phyloP scores from a whole-genome alignment of 805 yeast species.

The Wickerhamomyces tratensis region DNA sequence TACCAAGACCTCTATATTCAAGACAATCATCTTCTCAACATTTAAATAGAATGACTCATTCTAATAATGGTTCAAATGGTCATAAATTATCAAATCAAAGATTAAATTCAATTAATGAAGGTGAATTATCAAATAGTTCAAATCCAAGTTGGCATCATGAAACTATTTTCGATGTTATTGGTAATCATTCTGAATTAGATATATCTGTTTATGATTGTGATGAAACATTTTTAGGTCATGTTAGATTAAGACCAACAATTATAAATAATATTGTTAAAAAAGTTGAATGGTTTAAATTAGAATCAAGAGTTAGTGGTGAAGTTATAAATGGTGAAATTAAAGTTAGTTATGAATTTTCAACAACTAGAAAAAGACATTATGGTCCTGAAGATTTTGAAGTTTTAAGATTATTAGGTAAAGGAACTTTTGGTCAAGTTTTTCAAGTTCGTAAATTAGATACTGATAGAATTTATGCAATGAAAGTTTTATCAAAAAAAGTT shows the following conservation, averaged over 20 bases:
- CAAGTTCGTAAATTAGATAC: conserved; percentile 92
- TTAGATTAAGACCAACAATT: conserved; percentile 56
- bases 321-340: conserved; percentile 69
- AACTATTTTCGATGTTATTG: conserved; percentile 86
- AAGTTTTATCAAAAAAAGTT: conserved; percentile 86
- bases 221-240: conserved; percentile 83
- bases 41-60: conserved; percentile 19
- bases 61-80: conserved; percentile 4
- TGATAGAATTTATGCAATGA: conserved; percentile 92
- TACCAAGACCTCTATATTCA: conserved; percentile 29
- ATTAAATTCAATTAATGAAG: conserved; percentile 5
- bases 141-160: conserved; percentile 90
- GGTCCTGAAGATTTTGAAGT: conserved; percentile 96
- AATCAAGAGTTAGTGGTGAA: conserved; percentile 69
- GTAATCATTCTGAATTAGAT: conserved; percentile 74
- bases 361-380: conserved; percentile 62
- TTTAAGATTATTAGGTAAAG: conserved; percentile 83
- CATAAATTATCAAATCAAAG: conserved; percentile 8
- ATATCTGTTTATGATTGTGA: conserved; percentile 88
- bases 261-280: conserved; percentile 19
- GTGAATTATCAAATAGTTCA: conserved; percentile 24
- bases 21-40: conserved; percentile 35
- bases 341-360: conserved; percentile 63
- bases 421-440: conserved; percentile 96
- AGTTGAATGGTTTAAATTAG: conserved; percentile 67